phyloP scores from a whole-genome alignment of 129 eudicot genomes.

The Sambucus nigra region DNA sequence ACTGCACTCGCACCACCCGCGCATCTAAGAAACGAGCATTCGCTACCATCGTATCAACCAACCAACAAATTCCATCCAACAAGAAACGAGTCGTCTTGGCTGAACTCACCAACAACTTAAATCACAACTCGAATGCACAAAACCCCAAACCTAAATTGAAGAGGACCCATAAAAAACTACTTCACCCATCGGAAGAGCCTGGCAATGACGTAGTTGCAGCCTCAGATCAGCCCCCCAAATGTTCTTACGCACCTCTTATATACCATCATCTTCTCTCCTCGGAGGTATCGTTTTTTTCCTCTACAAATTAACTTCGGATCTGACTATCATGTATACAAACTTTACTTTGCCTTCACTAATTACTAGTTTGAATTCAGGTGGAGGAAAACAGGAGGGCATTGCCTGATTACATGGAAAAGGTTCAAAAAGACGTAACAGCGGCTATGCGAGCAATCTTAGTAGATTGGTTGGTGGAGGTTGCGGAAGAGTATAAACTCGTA shows the following conservation, averaged over 20 bases:
- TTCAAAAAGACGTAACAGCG: constrained; percentile 55
- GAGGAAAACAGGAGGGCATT: constrained; percentile 63
- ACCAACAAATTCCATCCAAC: constrained; percentile 12
- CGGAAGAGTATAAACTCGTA: constrained; percentile 75
- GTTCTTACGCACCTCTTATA: constrained; percentile 36
- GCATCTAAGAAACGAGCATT: constrained; percentile 41
- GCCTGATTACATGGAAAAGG: constrained; percentile 58
- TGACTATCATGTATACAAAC: too few species aligned
- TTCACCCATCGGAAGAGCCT: constrained; percentile 9
- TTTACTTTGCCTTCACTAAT: background rate
- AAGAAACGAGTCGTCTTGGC: constrained; percentile 57
- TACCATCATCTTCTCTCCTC: constrained; percentile 60
- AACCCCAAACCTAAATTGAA: constrained; percentile 7
- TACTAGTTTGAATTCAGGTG: constrained; percentile 30
- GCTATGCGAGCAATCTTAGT: constrained; percentile 70
- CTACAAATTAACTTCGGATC: background rate
- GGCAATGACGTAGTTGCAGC: constrained; percentile 9
- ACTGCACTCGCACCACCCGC: constrained; percentile 15
- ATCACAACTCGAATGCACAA: constrained; percentile 2
- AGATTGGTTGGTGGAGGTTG: constrained; percentile 95
- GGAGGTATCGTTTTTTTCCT: constrained; percentile 43
- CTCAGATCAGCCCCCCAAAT: constrained; percentile 19
- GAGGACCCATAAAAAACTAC: constrained; percentile 5
- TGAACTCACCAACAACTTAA: constrained; percentile 35
- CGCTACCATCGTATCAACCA: constrained; percentile 4